Base-by-base conservation (phyloP, 2,329 filamentous ascomycete genomes). In the Ophiostoma sp. region DNA sequence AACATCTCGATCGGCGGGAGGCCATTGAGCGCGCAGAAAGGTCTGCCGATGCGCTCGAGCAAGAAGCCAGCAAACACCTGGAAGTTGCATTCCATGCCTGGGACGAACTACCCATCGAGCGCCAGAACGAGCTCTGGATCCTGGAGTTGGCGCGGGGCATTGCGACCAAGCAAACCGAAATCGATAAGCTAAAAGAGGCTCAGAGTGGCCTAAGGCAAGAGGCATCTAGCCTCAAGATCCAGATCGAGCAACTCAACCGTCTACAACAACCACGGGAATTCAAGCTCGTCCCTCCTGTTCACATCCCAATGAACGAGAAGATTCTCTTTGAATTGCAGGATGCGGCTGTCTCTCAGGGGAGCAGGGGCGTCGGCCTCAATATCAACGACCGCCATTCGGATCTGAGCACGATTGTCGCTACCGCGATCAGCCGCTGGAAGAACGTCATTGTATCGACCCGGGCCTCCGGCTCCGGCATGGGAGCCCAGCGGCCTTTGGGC, bases 71-170 rank as follows among this genome's bases (percentile, higher is more conserved):
- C 55, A 87, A 92, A 73, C 95, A 98, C 80, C 81, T 97, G 6
- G 88, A 92, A n/a, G 89, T 91, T 17, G 90, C 93, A 0, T 97
- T 90, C 80, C 86, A 87, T 7, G 91, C 93, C 57, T 98, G 95
- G 95, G 88, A 88, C 70, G 84, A 85, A 1, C 84, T 96, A 33
- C 82, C 90, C 0, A 76, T 80, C 1, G 86, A 88, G 48, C 85
- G 88, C 28, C 86, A 87, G 70, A 84, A 84, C 33, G 88, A 90
- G 76, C 83, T 91, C 7, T 91, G 89, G 89, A 81, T 85, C 5
- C 79, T 91, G 48, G 89, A 91, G 78, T 81, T 91, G 52, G 89
- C 89, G 0, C 84, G 89, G n/a, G 84, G 85, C 39, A 83, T 91
- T 1, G 87, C 88, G 6, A 82, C 85, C 72, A 88, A 87, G 76